These are phyloP conservation scores for Fusarium longipes DNA, from an alignment of 2,329 filamentous ascomycete genomes.

Conservation along the genomic window DNA sequence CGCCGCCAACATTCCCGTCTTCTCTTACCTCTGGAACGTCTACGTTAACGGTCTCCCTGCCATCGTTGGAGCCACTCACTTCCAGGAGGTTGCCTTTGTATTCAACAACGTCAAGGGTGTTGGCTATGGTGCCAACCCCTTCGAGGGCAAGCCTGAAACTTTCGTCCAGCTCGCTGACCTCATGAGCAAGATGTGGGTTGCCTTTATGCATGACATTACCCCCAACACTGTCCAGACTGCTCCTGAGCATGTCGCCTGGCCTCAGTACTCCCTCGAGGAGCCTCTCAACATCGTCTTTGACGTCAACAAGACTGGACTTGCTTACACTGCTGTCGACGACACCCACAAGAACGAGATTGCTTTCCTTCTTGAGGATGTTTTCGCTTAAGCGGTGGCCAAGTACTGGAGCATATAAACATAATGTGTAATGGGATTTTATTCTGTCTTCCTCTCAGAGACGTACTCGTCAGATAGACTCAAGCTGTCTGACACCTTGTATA, in stretches of 20 bases:
- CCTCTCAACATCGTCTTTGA: constrained; percentile 63
- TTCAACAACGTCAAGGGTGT: constrained; percentile 58
- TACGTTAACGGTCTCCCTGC: constrained; percentile 61
- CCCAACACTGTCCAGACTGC: constrained; percentile 13
- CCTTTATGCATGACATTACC: constrained; percentile 50
- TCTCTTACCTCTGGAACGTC: constrained; percentile 67
- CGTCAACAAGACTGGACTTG: constrained; percentile 55
- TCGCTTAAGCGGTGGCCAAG: not conserved
- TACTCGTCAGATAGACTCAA: not conserved
- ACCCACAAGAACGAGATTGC: constrained; percentile 57
- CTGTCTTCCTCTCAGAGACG: not conserved
- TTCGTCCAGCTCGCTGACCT: constrained; percentile 54
- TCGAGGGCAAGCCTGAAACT: constrained; percentile 54
- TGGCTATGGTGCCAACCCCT: constrained; percentile 53
- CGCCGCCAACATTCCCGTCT: constrained; percentile 52
- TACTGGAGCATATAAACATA: not conserved
- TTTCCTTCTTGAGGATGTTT: constrained; percentile 49
- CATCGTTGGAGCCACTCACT: constrained; percentile 40
- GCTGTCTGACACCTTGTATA: not conserved
- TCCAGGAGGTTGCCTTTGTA: constrained; percentile 45
- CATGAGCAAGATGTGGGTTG: constrained; percentile 64
- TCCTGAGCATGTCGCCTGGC: constrained; percentile 51
- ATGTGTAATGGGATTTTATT: constrained; percentile 4
- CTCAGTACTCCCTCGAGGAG: constrained; percentile 54
- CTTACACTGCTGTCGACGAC: constrained; percentile 57